phyloP scores from a whole-genome alignment of 2,329 filamentous ascomycete species.

The Pseudocercospora fuligena region DNA sequence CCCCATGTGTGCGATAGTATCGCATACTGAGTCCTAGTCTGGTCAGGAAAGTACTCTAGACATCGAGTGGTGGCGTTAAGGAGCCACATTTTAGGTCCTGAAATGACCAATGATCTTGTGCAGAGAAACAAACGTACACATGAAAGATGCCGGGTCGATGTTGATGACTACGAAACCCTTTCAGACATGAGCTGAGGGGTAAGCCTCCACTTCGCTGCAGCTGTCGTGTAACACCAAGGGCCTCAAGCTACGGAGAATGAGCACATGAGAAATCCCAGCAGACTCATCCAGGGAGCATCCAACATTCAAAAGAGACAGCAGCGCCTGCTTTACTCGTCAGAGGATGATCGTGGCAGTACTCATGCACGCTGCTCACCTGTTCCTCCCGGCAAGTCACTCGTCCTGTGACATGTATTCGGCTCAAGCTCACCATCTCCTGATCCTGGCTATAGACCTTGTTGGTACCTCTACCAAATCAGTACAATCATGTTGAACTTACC shows the following conservation, averaged over 20 bases:
- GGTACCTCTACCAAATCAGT: background rate
- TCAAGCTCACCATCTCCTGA: background rate
- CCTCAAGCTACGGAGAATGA: too few species aligned
- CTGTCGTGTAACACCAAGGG: background rate
- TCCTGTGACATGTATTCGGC: background rate
- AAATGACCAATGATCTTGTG: too few species aligned
- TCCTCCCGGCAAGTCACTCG: background rate
- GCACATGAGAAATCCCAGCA: background rate
- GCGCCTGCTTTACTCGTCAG: background rate
- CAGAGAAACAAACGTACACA: too few species aligned
- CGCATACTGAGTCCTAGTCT: constrained; percentile 15
- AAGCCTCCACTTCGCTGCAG: background rate
- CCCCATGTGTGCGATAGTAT: constrained; percentile 29
- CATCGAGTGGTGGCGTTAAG: too few species aligned
- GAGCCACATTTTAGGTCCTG: too few species aligned
- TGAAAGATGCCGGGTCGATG: too few species aligned
- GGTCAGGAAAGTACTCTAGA: too few species aligned
- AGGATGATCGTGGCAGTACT: too few species aligned
- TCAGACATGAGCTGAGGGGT: too few species aligned
- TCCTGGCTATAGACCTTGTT: background rate
- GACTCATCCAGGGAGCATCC: background rate
- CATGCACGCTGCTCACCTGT: background rate
- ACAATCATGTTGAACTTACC: background rate
- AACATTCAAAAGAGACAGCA: background rate
- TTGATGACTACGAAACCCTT: too few species aligned